Evolutionary conservation across 2,329 filamentous ascomycete genomes (phyloP).

Genomic region (Colletotrichum liriopes): DNA sequence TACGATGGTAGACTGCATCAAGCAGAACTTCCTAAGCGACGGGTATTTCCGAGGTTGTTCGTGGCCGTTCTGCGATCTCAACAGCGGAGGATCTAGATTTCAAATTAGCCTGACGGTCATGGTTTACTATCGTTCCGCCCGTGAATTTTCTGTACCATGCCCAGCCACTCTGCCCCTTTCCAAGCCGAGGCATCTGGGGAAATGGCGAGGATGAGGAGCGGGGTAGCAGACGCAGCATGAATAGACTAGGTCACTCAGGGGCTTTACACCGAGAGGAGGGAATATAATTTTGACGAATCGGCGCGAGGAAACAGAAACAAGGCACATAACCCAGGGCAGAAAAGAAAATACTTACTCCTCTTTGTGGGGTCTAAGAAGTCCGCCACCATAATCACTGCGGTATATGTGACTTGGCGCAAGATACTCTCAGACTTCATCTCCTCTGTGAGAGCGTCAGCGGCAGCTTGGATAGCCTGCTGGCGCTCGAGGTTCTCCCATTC

Average conservation of each 20-base stretch:
- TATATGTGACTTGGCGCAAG: constrained; percentile 91
- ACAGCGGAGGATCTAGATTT: constrained; percentile 51
- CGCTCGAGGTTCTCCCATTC: constrained; percentile 88
- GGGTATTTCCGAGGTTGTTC: constrained; percentile 60
- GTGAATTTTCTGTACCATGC: neutral
- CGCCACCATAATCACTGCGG: constrained; percentile 91
- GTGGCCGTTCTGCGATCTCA: constrained; percentile 48
- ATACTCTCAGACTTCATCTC: constrained; percentile 99
- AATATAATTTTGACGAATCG: neutral
- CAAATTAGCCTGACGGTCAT: constrained; percentile 10
- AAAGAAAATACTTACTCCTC: constrained; percentile 65
- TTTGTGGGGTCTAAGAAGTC: constrained; percentile 86
- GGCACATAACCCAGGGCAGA: neutral
- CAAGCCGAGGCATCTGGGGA: neutral
- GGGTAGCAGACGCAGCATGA: neutral
- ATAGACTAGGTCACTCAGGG: neutral
- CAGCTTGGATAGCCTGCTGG: constrained; percentile 73
- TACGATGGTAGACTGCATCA: constrained; percentile 83
- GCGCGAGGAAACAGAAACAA: neutral
- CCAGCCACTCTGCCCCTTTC: neutral
- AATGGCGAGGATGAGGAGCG: neutral
- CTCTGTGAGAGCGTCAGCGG: constrained; percentile 86
- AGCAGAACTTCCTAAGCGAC: constrained; percentile 85
- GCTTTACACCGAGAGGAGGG: neutral
- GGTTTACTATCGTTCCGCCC: neutral